Base-by-base conservation (phyloP, 345 rosid genomes). In the Lepidium aucheri region DNA sequence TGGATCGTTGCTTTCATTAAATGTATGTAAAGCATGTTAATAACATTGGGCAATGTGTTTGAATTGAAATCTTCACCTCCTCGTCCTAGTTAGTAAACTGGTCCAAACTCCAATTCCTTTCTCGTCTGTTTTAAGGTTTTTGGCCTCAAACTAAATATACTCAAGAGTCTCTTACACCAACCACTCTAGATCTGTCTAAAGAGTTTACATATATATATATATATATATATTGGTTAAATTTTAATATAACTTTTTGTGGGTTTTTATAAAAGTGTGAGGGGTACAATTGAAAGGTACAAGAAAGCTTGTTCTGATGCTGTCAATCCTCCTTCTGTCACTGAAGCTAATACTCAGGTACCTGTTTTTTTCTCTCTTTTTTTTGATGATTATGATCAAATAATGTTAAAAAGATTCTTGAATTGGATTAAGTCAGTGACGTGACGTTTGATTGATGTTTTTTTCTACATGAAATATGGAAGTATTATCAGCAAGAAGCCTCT, bases 401-500 rank as follows among this genome's bases (percentile, higher is more conserved):
- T 38, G 8, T 10, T 14, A 46, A 14, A 36, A 22, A 13, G 3
- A 14, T 58, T 68, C 33, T 47, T 68, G 39, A 45, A 63, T 34
- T 54, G 53, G 9, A 38, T 28, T 57, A 40, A 42, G 30, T 15
- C 13, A 51, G 35, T 47, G 51, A 8, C 61, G 35, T 47, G 51
- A 8, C 61, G 26, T 85, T 64, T 24, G 3, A 24, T 24, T 55
- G 67, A 20, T 70, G 41, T 55, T 43, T 66, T 45, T 56, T 20
- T 9, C 14, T 65, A 15, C 39, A 47, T 71, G 69, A 20, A 20
- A 40, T 10, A 45, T 12, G 63, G 5, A 65, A 90, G 99, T 85
- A 74, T 57, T 94, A 94, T 78, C 97, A 94, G 77, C 90, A 94
- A 81, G 97, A 94, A 84, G 84, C 99, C 18, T 77, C 92, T 32